phyloP scores from a whole-genome alignment of 345 rosid species.

The Brassica carinata region DNA sequence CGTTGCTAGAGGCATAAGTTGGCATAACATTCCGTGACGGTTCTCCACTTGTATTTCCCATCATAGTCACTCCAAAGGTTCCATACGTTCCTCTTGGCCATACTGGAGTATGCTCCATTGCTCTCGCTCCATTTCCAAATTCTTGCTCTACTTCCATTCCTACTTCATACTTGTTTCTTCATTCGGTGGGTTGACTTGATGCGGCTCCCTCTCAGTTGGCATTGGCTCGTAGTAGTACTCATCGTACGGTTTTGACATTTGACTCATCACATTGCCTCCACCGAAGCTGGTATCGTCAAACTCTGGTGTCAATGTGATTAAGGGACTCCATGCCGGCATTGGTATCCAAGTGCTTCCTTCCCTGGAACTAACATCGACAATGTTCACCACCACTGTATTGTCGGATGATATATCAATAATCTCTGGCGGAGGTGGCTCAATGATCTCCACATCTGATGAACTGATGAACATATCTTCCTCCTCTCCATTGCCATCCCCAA shows the following conservation, averaged over 20 bases:
- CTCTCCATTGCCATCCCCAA: not conserved
- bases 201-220: not conserved
- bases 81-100: not conserved
- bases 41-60: not conserved
- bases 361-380: not conserved
- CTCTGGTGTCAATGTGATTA: too few species aligned
- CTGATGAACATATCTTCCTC: not conserved
- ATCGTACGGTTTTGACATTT: too few species aligned
- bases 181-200: not conserved
- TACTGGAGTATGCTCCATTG: not conserved
- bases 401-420: not conserved
- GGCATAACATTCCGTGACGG: not conserved
- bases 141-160: not conserved
- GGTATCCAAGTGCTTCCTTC: too few species aligned
- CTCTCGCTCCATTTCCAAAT: not conserved
- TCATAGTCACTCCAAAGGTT: too few species aligned
- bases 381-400: not conserved
- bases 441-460: not conserved
- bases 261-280: too few species aligned
- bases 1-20: not conserved
- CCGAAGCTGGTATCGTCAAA: too few species aligned
- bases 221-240: too few species aligned
- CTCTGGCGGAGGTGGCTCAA: not conserved
- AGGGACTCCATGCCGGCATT: too few species aligned
- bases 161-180: not conserved